Evolutionary conservation across 2,329 filamentous ascomycete genomes (phyloP).

Genomic region (Nemania serpens): DNA sequence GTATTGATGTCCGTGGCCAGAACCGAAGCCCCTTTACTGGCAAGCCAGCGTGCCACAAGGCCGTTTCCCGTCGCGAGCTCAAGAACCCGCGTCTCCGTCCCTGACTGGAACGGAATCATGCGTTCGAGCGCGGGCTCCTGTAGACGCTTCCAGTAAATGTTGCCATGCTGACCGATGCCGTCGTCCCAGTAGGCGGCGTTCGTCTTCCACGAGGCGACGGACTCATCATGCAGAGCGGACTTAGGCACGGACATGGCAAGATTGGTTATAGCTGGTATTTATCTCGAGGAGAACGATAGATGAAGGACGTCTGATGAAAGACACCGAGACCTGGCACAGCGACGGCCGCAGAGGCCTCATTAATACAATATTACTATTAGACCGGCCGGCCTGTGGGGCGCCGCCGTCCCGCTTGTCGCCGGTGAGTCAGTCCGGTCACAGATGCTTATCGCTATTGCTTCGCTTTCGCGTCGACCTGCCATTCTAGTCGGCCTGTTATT

Average conservation of each 20-base stretch:
- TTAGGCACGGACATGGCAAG: slow-evolving; percentile 4
- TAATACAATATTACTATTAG: background rate
- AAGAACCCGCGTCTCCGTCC: slow-evolving; percentile 2
- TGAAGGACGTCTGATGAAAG: background rate
- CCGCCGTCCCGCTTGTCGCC: slow-evolving; percentile 2
- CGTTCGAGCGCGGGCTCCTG: slow-evolving; percentile 15
- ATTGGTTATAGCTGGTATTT: background rate
- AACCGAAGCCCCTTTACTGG: slow-evolving; percentile 4
- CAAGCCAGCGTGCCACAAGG: slow-evolving; percentile 22
- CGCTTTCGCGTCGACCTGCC: background rate
- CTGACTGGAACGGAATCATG: slow-evolving; percentile 6
- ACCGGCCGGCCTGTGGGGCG: slow-evolving; percentile 14
- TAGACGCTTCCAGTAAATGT: slow-evolving; percentile 19
- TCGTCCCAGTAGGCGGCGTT: slow-evolving; percentile 21
- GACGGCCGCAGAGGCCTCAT: background rate
- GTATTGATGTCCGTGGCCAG: slow-evolving; percentile 13
- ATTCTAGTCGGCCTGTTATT: background rate
- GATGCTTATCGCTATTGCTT: no score
- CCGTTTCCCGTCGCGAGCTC: slow-evolving; percentile 20
- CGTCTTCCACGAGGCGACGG: slow-evolving; percentile 14
- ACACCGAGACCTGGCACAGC: background rate
- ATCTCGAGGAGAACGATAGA: background rate
- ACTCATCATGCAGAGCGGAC: slow-evolving; percentile 4
- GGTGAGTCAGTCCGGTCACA: slow-evolving; percentile 16
- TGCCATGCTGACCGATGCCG: slow-evolving; percentile 20